These are phyloP conservation scores for Phaeolepiota aurea DNA, from an alignment of 768 basidiomycete genomes.

Conservation along the genomic window DNA sequence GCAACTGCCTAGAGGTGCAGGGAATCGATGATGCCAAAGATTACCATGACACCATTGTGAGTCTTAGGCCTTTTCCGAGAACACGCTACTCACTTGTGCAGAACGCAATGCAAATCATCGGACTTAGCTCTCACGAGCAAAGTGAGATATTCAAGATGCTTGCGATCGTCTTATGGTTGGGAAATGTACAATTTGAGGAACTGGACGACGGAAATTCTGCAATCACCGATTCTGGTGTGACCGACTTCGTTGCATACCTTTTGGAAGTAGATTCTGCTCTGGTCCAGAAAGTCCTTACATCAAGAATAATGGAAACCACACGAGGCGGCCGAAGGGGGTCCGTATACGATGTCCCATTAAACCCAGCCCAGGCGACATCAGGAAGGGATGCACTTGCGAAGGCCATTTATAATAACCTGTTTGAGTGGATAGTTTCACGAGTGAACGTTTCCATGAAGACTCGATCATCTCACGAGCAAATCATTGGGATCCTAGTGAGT, in stretches of 20 bases:
- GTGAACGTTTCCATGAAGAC: conserved; percentile 97
- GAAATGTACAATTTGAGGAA: conserved; percentile 88
- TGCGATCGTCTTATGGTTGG: conserved; percentile 89
- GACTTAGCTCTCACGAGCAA: conserved; percentile 79
- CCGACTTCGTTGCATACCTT: conserved; percentile 91
- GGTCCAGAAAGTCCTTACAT: conserved; percentile 84
- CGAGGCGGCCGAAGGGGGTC: conserved; percentile 90
- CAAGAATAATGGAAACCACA: conserved; percentile 85
- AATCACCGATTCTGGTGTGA: conserved; percentile 78
- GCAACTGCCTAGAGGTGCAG: conserved; percentile 85
- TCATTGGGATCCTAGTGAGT: conserved; percentile 87
- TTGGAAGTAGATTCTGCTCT: conserved; percentile 77
- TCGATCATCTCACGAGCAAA: conserved; percentile 57
- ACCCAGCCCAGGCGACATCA: conserved; percentile 82
- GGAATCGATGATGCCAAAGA: conserved; percentile 88
- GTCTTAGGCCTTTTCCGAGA: conserved; percentile 14
- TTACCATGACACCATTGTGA: conserved; percentile 80
- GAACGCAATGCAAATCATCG: conserved; percentile 93
- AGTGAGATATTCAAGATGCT: conserved; percentile 90
- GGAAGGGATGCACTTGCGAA: conserved; percentile 91
- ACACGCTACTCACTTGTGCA: conserved; percentile 19
- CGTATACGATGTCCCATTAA: conserved; percentile 93
- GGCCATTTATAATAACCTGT: conserved; percentile 96
- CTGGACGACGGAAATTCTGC: conserved; percentile 83
- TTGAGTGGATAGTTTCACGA: conserved; percentile 98